Percentiles rank a stretch among this genome's conserved stretches.
Conservation (phyloP, 371 early-diverging fungal species). For the Globomyces sp. region DNA sequence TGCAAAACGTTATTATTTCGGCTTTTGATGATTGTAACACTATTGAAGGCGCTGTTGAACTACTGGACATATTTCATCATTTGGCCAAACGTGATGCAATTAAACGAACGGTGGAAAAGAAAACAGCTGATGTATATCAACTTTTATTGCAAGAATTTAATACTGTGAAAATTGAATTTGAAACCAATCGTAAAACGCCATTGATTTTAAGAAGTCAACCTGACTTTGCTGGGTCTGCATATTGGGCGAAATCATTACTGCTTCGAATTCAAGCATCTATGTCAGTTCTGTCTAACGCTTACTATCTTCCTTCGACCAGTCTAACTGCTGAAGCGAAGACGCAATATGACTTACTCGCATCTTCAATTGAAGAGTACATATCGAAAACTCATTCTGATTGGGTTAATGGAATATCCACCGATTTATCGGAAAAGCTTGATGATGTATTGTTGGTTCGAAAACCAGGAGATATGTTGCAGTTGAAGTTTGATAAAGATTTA, state of each 20-base stretch:
- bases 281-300: constrained; percentile 34
- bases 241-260: constrained; percentile 54
- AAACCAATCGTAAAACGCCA: constrained; percentile 50
- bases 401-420: constrained; percentile 33
- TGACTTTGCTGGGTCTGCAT: constrained; percentile 53
- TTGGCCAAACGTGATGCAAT: constrained; percentile 59
- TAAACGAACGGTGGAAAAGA: constrained; percentile 56
- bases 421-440: constrained; percentile 40
- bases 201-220: constrained; percentile 54
- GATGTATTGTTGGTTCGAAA: constrained; percentile 44
- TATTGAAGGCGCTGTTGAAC: constrained; percentile 48
- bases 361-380: constrained; percentile 53
- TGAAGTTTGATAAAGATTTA: constrained; percentile 53
- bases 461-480: constrained; percentile 40
- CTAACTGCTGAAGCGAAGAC: constrained; percentile 47
- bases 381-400: constrained; percentile 51
- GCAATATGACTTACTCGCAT: constrained; percentile 45
- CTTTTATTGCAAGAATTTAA: constrained; percentile 49
- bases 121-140: constrained; percentile 51
- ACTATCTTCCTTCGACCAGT: constrained; percentile 44
- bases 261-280: constrained; percentile 44
- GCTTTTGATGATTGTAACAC: constrained; percentile 53
- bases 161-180: constrained; percentile 54
- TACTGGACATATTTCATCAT: constrained; percentile 56
- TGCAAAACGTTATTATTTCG: constrained; percentile 55